These are phyloP conservation scores for Gonapodya prolifera DNA, from an alignment of 192 early-diverging fungal species.

Conservation along the genomic window DNA sequence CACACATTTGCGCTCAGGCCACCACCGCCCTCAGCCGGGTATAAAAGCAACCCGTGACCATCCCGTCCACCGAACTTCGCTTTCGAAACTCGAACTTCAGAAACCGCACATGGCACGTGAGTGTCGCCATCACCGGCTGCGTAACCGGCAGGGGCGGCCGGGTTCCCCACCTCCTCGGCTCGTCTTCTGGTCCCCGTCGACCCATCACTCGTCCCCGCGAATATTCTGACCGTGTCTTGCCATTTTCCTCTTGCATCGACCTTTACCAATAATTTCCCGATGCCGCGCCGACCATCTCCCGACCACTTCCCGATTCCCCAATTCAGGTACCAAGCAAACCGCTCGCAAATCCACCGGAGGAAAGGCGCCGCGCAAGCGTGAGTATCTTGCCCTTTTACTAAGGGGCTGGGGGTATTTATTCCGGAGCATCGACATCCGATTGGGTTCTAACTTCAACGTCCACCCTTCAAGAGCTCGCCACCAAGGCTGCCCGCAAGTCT, in stretches of 20 bases:
- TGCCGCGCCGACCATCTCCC: background rate
- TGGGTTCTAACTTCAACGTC: background rate
- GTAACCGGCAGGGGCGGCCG: background rate
- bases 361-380: conserved; percentile 94
- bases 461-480: conserved; percentile 5
- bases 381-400: background rate
- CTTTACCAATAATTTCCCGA: background rate
- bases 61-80: too few species aligned
- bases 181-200: background rate
- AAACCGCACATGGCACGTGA: too few species aligned
- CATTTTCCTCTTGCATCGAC: background rate
- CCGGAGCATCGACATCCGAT: background rate
- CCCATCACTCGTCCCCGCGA: too few species aligned
- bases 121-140: too few species aligned
- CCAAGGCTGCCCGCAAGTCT: conserved; percentile 83
- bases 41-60: too few species aligned
- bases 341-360: conserved; percentile 99
- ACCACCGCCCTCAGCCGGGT: too few species aligned
- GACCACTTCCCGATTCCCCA: background rate
- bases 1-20: too few species aligned
- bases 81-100: too few species aligned
- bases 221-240: too few species aligned
- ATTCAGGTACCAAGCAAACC: conserved; percentile 74
- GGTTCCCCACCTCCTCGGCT: background rate
- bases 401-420: background rate